Base-by-base conservation (phyloP, 352 stramenopile species). In the Globisporangium okanoganense region DNA sequence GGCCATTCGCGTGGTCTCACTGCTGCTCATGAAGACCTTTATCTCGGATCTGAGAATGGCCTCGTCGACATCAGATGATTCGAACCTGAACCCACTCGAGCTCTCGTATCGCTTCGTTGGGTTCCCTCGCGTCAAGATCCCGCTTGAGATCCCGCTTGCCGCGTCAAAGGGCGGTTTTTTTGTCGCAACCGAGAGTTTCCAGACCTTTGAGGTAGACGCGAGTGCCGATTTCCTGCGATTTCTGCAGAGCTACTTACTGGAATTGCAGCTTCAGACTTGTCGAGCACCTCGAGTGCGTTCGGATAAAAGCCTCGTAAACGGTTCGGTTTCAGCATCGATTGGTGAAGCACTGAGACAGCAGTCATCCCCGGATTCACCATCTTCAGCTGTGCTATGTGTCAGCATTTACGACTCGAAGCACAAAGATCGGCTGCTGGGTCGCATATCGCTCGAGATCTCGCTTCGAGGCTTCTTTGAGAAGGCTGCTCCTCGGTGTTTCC, bases 71-170 rank as follows among this genome's bases (percentile, higher is more conserved):
- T 16, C 18, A 9, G 49, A 25, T 16, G 49, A 25, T 16, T 7
- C 20, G 5, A 22, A 12, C 4, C 16, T n/a, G 7, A 13, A 14
- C 6, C 9, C 47, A 12, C 33, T 66, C 20, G 31, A 45, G 20
- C 38, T 69, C n/a, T 45, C 58, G 16, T 69, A 62, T 24, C 63
- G 44, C 25, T 69, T 69, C 40, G 29, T 69, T 22, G 63, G 63
- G 4, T 69, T 66, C 45, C 52, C 63, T 36, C 16, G 5, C 8
- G 58, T 48, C 5, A 36, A 20, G 4, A 52, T 65, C 10, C n/a
- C 29, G 0, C 0, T 62, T 18, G 5, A 22, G 8, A 4, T 54
- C 7, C 52, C 63, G 5, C n/a, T 27, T 3, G 22, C 33, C 31
- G 20, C 43, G 1, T 50, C 62, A 20, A 45, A 47, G n/a, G 62